Conservation (phyloP, 305 asterid genomes). For the Fraxinus angustifolia region DNA sequence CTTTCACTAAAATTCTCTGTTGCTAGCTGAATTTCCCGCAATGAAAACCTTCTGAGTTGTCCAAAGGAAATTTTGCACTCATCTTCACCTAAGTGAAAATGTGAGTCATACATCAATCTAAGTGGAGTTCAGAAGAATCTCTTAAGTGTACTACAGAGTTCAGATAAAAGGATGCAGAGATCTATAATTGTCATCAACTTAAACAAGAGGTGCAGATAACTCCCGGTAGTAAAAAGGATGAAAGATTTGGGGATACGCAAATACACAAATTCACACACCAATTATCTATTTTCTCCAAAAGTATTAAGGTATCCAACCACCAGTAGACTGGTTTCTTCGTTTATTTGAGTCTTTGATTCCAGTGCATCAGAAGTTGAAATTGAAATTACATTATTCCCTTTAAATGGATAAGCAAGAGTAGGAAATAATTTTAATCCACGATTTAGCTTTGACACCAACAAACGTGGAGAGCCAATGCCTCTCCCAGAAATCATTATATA, state of each 20-base stretch:
- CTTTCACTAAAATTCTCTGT: constrained; percentile 64
- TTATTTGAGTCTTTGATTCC: not conserved
- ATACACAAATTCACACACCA: not conserved
- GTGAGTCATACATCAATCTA: not conserved
- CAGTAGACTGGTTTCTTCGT: not conserved
- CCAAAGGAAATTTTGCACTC: constrained; percentile 63
- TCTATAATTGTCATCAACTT: not conserved
- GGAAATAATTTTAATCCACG: not conserved
- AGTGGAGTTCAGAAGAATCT: not conserved
- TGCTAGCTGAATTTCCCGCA: constrained; percentile 77
- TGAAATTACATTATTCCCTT: not conserved
- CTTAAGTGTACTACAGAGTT: not conserved
- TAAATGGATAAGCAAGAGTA: not conserved
- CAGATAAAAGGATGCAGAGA: not conserved
- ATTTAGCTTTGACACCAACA: not conserved
- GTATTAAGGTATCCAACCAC: not conserved
- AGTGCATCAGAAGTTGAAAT: not conserved
- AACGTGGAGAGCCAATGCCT: not conserved
- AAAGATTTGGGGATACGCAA: not conserved
- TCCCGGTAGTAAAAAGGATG: not conserved
- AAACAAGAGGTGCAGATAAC: not conserved
- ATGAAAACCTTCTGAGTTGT: constrained; percentile 66
- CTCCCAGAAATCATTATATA: not conserved
- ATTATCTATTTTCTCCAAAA: not conserved
- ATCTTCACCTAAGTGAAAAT: constrained; percentile 50